Percentiles rank a stretch among this genome's conserved stretches.
These are phyloP conservation scores for Cryphonectria radicalis DNA, from an alignment of 2,329 filamentous ascomycete species.

Conservation along the genomic window DNA sequence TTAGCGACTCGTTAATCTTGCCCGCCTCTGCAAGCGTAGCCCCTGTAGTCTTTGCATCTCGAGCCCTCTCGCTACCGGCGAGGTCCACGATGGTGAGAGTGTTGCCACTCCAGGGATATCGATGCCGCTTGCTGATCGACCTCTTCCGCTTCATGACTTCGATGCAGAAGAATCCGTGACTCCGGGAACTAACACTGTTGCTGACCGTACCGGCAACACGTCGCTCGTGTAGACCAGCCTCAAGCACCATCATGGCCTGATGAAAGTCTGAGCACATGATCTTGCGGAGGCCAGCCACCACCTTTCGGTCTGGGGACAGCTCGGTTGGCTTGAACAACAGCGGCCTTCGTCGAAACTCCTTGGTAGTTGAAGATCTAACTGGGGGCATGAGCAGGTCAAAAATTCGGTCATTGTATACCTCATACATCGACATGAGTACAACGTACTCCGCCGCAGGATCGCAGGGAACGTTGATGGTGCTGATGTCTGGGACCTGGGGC, in stretches of 20 bases:
- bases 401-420: slow-evolving; percentile 98
- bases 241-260: slow-evolving; percentile 87
- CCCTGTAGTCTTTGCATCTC: slow-evolving; percentile 92
- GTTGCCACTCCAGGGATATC: slow-evolving; percentile 73
- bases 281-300: slow-evolving; percentile 90
- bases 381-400: slow-evolving; percentile 83
- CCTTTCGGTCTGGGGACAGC: slow-evolving; percentile 84
- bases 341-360: slow-evolving; percentile 75
- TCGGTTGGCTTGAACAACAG: slow-evolving; percentile 93
- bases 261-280: slow-evolving; percentile 80
- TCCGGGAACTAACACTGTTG: slow-evolving; percentile 90
- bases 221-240: slow-evolving; percentile 85
- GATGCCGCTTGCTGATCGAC: slow-evolving; percentile 45
- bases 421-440: slow-evolving; percentile 95
- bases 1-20: slow-evolving; percentile 97
- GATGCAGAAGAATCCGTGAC: slow-evolving; percentile 94
- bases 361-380: slow-evolving; percentile 62
- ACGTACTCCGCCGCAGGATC: slow-evolving; percentile 79
- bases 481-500: slow-evolving; percentile 76
- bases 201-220: slow-evolving; percentile 88
- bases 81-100: slow-evolving; percentile 88
- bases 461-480: slow-evolving; percentile 67
- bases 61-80: slow-evolving; percentile 89
- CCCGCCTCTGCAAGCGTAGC: slow-evolving; percentile 92
- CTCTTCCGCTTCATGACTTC: slow-evolving; percentile 82